Evolutionary conservation across 345 rosid species (phyloP).

Genomic region (Hirschfeldia incana): DNA sequence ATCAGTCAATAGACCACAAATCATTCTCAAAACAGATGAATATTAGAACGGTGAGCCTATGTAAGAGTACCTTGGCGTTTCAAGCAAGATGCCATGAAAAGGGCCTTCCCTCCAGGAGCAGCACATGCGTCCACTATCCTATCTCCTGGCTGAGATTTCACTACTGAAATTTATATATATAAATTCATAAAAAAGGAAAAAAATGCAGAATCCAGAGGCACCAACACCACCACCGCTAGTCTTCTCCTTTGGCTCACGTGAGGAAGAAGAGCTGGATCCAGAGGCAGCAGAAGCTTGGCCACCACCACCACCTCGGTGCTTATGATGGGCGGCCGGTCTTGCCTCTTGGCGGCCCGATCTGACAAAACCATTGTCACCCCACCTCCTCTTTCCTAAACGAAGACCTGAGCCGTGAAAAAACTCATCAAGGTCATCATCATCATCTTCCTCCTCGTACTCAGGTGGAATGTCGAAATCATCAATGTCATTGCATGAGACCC

Average conservation of each 20-base stretch:
- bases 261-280: constrained; percentile 43
- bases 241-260: constrained; percentile 60
- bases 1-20: too few relatives aligned
- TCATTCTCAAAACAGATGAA: neutral
- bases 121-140: constrained; percentile 88
- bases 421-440: constrained; percentile 68
- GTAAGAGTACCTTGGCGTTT: constrained; percentile 58
- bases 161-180: too few relatives aligned
- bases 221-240: constrained; percentile 37
- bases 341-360: constrained; percentile 90
- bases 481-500: constrained; percentile 40
- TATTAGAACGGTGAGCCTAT: neutral
- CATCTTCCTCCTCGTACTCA: constrained; percentile 44
- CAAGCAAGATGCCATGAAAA: constrained; percentile 83
- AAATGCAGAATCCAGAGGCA: too few relatives aligned
- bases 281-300: constrained; percentile 48
- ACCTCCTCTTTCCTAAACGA: constrained; percentile 78
- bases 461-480: constrained; percentile 50
- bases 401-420: constrained; percentile 50
- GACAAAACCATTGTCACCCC: constrained; percentile 96
- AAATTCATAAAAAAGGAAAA: too few relatives aligned
- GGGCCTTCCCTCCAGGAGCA: constrained; percentile 97
- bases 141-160: constrained; percentile 88
- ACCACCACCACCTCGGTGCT: constrained; percentile 32
- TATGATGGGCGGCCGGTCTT: constrained; percentile 52